These are phyloP conservation scores for Bipolaris zeicola DNA, from an alignment of 2,329 filamentous ascomycete species.

Conservation along the genomic window DNA sequence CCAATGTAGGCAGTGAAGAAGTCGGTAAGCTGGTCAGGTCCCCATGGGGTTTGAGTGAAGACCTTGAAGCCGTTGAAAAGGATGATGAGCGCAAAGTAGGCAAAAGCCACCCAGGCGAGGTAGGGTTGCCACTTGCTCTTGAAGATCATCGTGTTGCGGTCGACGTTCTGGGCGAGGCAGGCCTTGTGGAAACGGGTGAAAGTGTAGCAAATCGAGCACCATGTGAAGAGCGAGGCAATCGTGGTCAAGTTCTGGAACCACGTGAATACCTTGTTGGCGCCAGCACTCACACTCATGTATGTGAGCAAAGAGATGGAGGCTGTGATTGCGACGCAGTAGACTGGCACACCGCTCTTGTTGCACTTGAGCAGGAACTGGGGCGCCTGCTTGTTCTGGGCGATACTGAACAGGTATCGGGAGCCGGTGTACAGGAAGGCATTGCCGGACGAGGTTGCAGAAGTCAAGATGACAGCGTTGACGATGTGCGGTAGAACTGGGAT, in stretches of 20 bases:
- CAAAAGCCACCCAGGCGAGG: slow-evolving; percentile 64
- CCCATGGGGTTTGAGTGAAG: slow-evolving; percentile 58
- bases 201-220: slow-evolving; percentile 61
- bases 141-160: slow-evolving; percentile 59
- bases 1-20: slow-evolving; percentile 61
- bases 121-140: slow-evolving; percentile 55
- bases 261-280: slow-evolving; percentile 59
- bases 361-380: slow-evolving; percentile 59
- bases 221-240: slow-evolving; percentile 60
- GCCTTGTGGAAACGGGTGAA: slow-evolving; percentile 62
- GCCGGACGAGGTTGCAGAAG: slow-evolving; percentile 70
- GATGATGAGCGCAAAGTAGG: slow-evolving; percentile 60
- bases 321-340: slow-evolving; percentile 47
- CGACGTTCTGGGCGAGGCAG: slow-evolving; percentile 58
- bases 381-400: slow-evolving; percentile 58
- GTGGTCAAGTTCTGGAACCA: slow-evolving; percentile 76
- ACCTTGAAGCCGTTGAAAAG: slow-evolving; percentile 68
- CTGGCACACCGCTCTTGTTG: slow-evolving; percentile 52
- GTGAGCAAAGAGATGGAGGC: slow-evolving; percentile 53
- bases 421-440: slow-evolving; percentile 68
- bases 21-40: slow-evolving; percentile 43
- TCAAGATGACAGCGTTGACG: slow-evolving; percentile 78
- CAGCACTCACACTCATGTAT: slow-evolving; percentile 57
- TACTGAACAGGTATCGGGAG: slow-evolving; percentile 58
- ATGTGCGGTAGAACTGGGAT: slow-evolving; percentile 71